Conservation (phyloP, 2,329 filamentous ascomycete genomes). For the Orbilia ellipsospora region DNA sequence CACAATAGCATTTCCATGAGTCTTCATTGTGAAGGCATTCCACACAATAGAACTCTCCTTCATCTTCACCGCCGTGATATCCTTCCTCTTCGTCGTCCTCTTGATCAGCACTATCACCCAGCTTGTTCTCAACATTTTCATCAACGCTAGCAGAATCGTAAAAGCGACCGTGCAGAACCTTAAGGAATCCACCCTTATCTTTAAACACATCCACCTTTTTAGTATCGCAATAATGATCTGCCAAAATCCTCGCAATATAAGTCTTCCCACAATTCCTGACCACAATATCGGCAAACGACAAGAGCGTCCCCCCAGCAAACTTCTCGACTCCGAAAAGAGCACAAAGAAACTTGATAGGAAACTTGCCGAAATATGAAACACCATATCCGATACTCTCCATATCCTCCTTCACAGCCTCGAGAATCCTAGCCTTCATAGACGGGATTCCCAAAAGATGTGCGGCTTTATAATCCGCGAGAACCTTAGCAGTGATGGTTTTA, state of each 20-base stretch:
- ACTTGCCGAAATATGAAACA: not conserved
- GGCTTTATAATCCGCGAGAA: conserved; percentile 2
- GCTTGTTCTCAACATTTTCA: too few species aligned
- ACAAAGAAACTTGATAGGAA: conserved; percentile 8
- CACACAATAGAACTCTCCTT: too few species aligned
- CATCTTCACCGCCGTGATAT: too few species aligned
- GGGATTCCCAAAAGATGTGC: not conserved
- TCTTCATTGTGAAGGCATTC: not conserved
- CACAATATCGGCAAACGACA: conserved; percentile 6
- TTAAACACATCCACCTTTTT: not conserved
- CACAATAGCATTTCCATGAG: too few species aligned
- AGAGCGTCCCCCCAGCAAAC: not conserved
- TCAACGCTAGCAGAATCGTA: too few species aligned
- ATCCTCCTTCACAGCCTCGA: not conserved
- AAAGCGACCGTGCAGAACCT: not conserved
- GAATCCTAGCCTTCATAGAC: not conserved
- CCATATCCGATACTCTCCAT: not conserved
- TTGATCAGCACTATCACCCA: too few species aligned
- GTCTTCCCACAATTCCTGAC: not conserved
- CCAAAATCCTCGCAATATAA: not conserved
- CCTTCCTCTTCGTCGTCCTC: too few species aligned
- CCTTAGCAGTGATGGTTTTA: not conserved
- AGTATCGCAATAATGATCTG: not conserved
- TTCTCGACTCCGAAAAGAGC: not conserved
- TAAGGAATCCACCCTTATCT: conserved; percentile 1